Conservation (phyloP, 2,329 filamentous ascomycete genomes). For the Aspergillus transmontanensis region DNA sequence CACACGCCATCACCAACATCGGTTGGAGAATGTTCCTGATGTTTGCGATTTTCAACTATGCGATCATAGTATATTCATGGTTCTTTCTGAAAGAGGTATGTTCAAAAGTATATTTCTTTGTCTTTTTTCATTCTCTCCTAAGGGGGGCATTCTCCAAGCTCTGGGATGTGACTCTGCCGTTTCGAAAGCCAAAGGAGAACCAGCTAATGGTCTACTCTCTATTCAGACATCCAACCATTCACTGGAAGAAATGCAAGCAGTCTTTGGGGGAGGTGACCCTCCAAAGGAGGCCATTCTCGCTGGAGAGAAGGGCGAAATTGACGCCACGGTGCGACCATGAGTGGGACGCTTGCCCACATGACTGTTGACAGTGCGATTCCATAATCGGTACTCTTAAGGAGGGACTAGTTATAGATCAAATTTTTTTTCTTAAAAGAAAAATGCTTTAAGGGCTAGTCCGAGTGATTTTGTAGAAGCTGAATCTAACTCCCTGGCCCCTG, state of each 20-base stretch:
- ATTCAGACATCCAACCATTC: slow-evolving; percentile 46
- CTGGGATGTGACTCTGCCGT: not conserved
- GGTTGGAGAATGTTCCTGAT: slow-evolving; percentile 55
- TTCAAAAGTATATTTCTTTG: not conserved
- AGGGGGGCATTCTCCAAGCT: not conserved
- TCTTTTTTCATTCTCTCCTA: not conserved
- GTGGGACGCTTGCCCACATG: not conserved
- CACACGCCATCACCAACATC: slow-evolving; percentile 49
- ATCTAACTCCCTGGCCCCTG: not conserved
- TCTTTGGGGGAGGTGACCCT: slow-evolving; percentile 31
- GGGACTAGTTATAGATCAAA: not conserved
- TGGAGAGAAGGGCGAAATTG: slow-evolving; percentile 3
- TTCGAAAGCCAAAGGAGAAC: not conserved
- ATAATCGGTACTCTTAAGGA: not conserved
- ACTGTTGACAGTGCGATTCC: not conserved
- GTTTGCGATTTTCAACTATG: slow-evolving; percentile 54
- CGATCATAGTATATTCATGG: slow-evolving; percentile 48
- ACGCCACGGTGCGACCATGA: slow-evolving; percentile 2
- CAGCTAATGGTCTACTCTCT: not conserved
- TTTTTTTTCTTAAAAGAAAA: too few species aligned
- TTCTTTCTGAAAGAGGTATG: slow-evolving; percentile 45
- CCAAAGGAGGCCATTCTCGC: slow-evolving; percentile 16
- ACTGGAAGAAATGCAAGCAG: slow-evolving; percentile 49
- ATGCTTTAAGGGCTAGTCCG: not conserved
- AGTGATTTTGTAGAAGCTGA: not conserved